phyloP scores from a whole-genome alignment of 164 flowering plant species.

The Platanus orientalis region DNA sequence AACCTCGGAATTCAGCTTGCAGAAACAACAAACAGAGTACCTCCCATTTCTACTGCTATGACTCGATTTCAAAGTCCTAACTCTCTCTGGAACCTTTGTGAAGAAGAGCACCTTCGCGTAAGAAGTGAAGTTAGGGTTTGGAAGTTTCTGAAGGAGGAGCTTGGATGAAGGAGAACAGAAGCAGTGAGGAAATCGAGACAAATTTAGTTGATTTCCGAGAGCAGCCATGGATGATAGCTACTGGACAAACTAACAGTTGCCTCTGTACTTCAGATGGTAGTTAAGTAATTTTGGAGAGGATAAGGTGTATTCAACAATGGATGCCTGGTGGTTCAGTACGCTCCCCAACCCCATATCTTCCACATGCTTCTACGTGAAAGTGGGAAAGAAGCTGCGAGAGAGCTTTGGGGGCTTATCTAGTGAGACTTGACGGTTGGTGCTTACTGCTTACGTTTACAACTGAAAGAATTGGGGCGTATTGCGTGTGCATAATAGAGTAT shows the following conservation, averaged over 20 bases:
- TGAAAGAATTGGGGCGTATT: too few species aligned
- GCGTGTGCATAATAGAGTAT: too few species aligned
- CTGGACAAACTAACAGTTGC: neutral
- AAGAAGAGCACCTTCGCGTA: slow-evolving; percentile 7
- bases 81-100: slow-evolving; percentile 15
- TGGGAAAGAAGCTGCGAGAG: slow-evolving; percentile 28
- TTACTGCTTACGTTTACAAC: too few species aligned
- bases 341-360: too few species aligned
- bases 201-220: slow-evolving; percentile 12
- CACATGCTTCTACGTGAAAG: too few species aligned
- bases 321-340: too few species aligned
- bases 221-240: slow-evolving; percentile 23
- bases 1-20: slow-evolving; percentile 16
- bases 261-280: slow-evolving; percentile 5
- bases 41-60: slow-evolving; percentile 4
- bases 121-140: slow-evolving; percentile 14
- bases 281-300: slow-evolving; percentile 7
- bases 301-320: too few species aligned
- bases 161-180: slow-evolving; percentile 15
- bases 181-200: slow-evolving; percentile 6
- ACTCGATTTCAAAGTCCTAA: slow-evolving; percentile 19
- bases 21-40: slow-evolving; percentile 21
- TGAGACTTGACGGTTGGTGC: too few species aligned
- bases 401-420: too few species aligned
- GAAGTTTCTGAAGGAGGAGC: slow-evolving; percentile 13